These are phyloP conservation scores for Cunninghamia lanceolata DNA, from an alignment of 75 land plant species.

Conservation along the genomic window DNA sequence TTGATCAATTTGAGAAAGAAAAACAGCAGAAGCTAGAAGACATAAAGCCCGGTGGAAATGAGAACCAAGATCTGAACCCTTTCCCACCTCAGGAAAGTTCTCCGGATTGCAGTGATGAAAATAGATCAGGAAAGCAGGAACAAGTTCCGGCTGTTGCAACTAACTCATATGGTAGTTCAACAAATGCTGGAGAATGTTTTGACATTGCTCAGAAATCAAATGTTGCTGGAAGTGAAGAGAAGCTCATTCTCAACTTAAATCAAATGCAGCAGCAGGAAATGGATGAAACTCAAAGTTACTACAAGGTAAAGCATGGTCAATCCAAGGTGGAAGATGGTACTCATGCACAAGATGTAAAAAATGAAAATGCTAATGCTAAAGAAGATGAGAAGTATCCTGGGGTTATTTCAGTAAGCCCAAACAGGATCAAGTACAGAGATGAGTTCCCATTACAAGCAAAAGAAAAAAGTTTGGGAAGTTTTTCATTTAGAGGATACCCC, in stretches of 20 bases:
- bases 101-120: not conserved
- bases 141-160: not conserved
- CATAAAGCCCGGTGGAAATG: slow-evolving; percentile 1
- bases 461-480: slow-evolving; percentile 12
- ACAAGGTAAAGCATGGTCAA: not conserved
- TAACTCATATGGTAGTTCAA: not conserved
- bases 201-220: not conserved
- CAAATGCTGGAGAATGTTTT: not conserved
- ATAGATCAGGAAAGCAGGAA: slow-evolving; percentile 11
- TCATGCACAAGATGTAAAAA: not conserved
- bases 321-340: not conserved
- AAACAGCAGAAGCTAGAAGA: slow-evolving; percentile 25
- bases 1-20: slow-evolving; percentile 71
- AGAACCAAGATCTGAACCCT: slow-evolving; percentile 12
- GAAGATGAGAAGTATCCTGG: not conserved
- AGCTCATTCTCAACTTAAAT: not conserved
- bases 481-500: slow-evolving; percentile 19
- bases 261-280: slow-evolving; percentile 2
- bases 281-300: not conserved
- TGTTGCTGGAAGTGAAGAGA: not conserved
- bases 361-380: not conserved
- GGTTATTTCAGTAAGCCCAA: slow-evolving; percentile 4
- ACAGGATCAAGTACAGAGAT: not conserved
- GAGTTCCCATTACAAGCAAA: slow-evolving; percentile 12
- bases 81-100: slow-evolving; percentile 5